Evolutionary conservation across 1,284 basidiomycete genomes (phyloP).

Genomic region (Takashimella koratensis): DNA sequence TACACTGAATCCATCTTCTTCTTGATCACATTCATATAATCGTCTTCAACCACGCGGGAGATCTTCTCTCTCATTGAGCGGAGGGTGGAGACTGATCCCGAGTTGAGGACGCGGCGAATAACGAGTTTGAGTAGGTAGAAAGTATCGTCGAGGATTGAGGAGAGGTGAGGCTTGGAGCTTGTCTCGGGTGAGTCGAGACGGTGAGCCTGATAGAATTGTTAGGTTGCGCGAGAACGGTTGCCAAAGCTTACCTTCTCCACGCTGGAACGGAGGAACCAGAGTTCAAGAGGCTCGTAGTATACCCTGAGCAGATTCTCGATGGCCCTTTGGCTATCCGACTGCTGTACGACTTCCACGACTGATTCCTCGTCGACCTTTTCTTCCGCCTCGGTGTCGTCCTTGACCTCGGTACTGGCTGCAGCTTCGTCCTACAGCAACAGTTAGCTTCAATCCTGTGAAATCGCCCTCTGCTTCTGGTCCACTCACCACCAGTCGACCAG

Average conservation of each 20-base stretch:
- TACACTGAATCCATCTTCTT: conserved; percentile 85
- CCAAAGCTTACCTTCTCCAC: conserved; percentile 70
- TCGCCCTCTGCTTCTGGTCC: neutral
- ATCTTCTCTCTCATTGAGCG: conserved; percentile 61
- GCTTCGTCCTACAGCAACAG: conserved; percentile 1
- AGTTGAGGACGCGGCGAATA: conserved; percentile 67
- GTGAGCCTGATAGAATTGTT: conserved; percentile 41
- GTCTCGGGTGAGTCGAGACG: conserved; percentile 62
- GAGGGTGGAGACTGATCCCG: conserved; percentile 63
- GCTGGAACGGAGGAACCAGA: conserved; percentile 84
- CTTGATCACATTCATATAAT: conserved; percentile 72
- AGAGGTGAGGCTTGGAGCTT: conserved; percentile 58
- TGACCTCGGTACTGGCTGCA: neutral
- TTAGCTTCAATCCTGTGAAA: conserved; percentile 18
- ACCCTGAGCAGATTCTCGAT: conserved; percentile 67
- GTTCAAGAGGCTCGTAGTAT: conserved; percentile 84
- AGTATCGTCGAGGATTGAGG: conserved; percentile 76
- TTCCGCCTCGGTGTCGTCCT: conserved; percentile 45
- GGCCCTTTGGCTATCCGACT: conserved; percentile 55
- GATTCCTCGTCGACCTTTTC: neutral
- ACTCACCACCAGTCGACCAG: conserved; percentile 53
- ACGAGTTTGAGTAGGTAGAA: conserved; percentile 90
- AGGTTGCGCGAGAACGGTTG: neutral
- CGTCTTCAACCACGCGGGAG: conserved; percentile 69
- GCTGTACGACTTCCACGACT: conserved; percentile 32